Evolutionary conservation across 2,329 filamentous ascomycete genomes (phyloP).

Genomic region (Xylariaceae sp.): DNA sequence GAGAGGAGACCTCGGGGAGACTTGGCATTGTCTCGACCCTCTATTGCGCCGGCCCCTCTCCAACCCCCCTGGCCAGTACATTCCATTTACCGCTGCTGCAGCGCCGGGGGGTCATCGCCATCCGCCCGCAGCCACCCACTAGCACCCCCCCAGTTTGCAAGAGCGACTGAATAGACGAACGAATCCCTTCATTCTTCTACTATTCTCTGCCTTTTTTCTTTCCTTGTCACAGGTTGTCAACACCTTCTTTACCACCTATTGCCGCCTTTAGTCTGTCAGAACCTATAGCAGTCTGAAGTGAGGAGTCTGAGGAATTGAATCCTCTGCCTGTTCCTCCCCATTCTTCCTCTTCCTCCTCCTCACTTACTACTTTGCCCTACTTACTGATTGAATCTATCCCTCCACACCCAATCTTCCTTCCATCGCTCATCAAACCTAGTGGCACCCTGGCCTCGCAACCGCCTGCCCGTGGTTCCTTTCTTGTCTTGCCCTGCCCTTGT

Average conservation of each 20-base stretch:
- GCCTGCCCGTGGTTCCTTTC: constrained; percentile 5
- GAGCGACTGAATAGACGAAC: too few species aligned
- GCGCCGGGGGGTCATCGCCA: constrained; percentile 7
- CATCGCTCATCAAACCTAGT: background rate
- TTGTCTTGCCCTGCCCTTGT: constrained; percentile 16
- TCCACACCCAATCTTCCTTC: background rate
- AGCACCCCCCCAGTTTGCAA: too few species aligned
- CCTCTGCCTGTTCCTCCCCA: too few species aligned
- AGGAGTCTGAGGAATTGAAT: too few species aligned
- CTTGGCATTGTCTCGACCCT: constrained; percentile 1
- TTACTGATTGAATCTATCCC: background rate
- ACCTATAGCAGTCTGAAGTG: too few species aligned
- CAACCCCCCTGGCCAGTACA: constrained; percentile 13
- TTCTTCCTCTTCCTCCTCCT: too few species aligned
- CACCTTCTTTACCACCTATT: too few species aligned
- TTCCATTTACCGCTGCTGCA: constrained; percentile 14
- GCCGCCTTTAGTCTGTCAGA: too few species aligned
- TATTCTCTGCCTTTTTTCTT: background rate
- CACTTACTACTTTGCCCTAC: background rate
- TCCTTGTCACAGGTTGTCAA: too few species aligned
- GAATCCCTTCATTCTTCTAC: background rate
- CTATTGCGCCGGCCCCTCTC: constrained; percentile 10
- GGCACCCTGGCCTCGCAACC: constrained; percentile 1
- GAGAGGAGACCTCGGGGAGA: constrained; percentile 1
- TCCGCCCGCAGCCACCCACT: background rate